A percentile compares a stretch with the other conserved stretches of the same genome.
Conservation (phyloP, 2,329 filamentous ascomycete genomes). For the Ceratocystis eucalypticola region DNA sequence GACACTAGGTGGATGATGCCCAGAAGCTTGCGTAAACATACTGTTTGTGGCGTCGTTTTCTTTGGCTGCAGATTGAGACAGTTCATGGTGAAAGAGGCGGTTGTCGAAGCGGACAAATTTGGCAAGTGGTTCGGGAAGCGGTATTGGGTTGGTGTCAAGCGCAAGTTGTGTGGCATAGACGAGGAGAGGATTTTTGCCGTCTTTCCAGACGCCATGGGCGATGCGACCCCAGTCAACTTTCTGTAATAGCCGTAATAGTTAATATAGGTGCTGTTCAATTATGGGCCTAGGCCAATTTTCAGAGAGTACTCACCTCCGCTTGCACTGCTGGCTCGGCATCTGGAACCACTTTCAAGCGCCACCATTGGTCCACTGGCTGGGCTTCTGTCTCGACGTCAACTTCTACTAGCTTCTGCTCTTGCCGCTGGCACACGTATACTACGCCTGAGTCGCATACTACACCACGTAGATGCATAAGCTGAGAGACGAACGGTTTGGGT, state of each 20-base stretch:
- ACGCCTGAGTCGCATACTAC: conserved; percentile 35
- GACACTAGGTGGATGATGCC: neutral
- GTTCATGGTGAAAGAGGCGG: conserved; percentile 37
- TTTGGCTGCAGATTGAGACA: conserved; percentile 24
- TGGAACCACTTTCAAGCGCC: conserved; percentile 36
- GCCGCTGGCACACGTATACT: conserved; percentile 37
- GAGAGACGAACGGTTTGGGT: conserved; percentile 29
- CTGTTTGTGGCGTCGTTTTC: neutral
- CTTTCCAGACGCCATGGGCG: conserved; percentile 34
- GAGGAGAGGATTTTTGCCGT: conserved; percentile 33
- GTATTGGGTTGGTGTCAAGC: conserved; percentile 26
- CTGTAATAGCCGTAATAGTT: conserved; percentile 24
- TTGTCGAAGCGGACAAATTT: conserved; percentile 41
- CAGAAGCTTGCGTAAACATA: neutral
- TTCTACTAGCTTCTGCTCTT: conserved; percentile 32
- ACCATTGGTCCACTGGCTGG: conserved; percentile 38
- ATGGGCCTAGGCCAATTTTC: neutral
- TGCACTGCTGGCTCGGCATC: conserved; percentile 32
- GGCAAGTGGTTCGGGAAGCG: conserved; percentile 30
- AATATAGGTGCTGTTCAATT: no score
- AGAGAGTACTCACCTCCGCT: conserved; percentile 33
- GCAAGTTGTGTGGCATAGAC: conserved; percentile 42
- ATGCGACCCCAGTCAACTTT: conserved; percentile 35
- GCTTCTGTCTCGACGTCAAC: conserved; percentile 25
- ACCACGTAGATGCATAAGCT: conserved; percentile 39